These are phyloP conservation scores for Euptelea pleiosperma DNA, from an alignment of 164 flowering plant species.

Conservation along the genomic window DNA sequence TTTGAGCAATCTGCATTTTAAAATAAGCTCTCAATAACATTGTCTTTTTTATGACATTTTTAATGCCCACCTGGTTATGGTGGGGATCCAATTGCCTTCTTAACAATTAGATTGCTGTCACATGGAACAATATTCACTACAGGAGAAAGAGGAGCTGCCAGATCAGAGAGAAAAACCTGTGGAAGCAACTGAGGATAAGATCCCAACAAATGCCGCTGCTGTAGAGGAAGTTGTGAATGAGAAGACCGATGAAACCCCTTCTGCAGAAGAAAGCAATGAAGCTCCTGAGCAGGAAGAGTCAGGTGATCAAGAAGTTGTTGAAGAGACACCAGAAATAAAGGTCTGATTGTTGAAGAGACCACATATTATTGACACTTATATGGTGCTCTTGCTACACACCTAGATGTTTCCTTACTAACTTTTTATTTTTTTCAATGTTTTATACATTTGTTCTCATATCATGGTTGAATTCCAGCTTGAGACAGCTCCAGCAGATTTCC, in stretches of 20 bases:
- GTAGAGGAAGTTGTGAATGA: slow-evolving; percentile 7
- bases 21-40: background rate
- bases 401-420: background rate
- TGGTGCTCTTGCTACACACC: too few species aligned
- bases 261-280: slow-evolving; percentile 8
- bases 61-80: background rate
- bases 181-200: slow-evolving; percentile 6
- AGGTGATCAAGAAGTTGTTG: slow-evolving; percentile 13
- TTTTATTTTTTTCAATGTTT: background rate
- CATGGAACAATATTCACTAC: slow-evolving; percentile 9
- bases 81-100: too few species aligned
- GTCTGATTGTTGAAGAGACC: slow-evolving; percentile 10
- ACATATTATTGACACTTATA: background rate
- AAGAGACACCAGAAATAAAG: slow-evolving; percentile 28
- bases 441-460: too few species aligned
- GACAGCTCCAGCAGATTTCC: slow-evolving; percentile 97
- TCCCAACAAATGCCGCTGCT: slow-evolving; percentile 4
- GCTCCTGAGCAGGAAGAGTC: slow-evolving; percentile 14
- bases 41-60: background rate
- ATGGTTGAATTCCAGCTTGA: slow-evolving; percentile 58
- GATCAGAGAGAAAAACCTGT: slow-evolving; percentile 3
- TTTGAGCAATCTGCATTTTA: too few species aligned
- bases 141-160: slow-evolving; percentile 15
- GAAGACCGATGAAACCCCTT: slow-evolving; percentile 1
- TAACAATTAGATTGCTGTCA: too few species aligned